These are phyloP conservation scores for Paratinospora sagittata DNA, from an alignment of 164 flowering plant species.

Conservation along the genomic window DNA sequence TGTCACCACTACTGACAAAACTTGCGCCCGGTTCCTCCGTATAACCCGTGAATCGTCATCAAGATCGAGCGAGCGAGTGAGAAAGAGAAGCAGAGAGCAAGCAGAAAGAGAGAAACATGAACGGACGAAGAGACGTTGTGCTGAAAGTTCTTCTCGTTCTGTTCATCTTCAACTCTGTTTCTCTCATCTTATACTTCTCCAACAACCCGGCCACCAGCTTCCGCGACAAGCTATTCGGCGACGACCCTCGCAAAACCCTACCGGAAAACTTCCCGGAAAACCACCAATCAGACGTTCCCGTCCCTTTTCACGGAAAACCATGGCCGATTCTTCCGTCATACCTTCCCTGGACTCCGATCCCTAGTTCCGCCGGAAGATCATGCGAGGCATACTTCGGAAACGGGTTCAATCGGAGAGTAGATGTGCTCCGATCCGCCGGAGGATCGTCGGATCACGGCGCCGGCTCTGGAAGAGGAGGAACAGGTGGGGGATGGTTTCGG, in stretches of 20 bases:
- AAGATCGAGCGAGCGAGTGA: neutral
- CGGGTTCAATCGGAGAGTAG: constrained; percentile 57
- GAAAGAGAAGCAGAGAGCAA: neutral
- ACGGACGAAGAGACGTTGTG: constrained; percentile 12
- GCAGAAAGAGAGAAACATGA: constrained; percentile 19
- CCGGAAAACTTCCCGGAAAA: neutral
- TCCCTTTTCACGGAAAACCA: constrained; percentile 35
- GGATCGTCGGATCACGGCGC: constrained; percentile 5
- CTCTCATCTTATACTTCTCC: constrained; percentile 51
- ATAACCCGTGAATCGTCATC: too few species aligned
- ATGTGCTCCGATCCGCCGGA: constrained; percentile 31
- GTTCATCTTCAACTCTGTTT: constrained; percentile 51
- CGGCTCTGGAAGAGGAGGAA: neutral
- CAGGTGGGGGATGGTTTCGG: constrained; percentile 57
- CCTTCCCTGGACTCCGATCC: constrained; percentile 59
- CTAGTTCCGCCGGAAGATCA: constrained; percentile 28
- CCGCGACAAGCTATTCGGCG: constrained; percentile 5
- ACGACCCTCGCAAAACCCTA: constrained; percentile 11
- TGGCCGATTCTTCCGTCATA: constrained; percentile 89
- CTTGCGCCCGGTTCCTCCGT: too few species aligned
- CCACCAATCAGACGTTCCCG: neutral
- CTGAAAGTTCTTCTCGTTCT: constrained; percentile 42
- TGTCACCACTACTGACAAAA: too few species aligned
- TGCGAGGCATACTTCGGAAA: constrained; percentile 94
- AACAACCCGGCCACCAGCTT: constrained; percentile 15